Percentiles rank a stretch among this genome's conserved stretches.
Conservation (phyloP, 2,329 filamentous ascomycete genomes). For the Apiospora marii region DNA sequence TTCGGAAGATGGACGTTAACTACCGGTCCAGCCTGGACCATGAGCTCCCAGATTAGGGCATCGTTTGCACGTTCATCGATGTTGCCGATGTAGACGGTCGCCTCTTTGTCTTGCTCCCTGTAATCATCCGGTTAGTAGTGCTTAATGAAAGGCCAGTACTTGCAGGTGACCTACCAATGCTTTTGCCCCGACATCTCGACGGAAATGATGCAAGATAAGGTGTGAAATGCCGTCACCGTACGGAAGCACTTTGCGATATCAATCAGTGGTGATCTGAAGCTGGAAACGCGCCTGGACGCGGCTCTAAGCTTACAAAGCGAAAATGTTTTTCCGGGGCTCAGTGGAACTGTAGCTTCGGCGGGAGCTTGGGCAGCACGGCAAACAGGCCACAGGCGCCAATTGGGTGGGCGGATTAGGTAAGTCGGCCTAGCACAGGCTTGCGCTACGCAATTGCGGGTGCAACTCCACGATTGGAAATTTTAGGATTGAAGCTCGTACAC, state of each 20-base stretch:
- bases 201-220: background rate
- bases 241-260: background rate
- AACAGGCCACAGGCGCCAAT: background rate
- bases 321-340: conserved; percentile 23
- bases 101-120: conserved; percentile 97
- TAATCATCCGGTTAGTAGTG: conserved; percentile 38
- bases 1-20: conserved; percentile 98
- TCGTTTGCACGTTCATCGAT: conserved; percentile 96
- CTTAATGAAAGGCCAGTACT: background rate
- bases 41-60: conserved; percentile 93
- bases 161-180: conserved; percentile 39
- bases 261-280: conserved; percentile 1
- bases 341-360: background rate
- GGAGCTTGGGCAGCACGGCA: background rate
- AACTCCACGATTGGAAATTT: conserved; percentile 23
- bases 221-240: background rate
- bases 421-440: background rate
- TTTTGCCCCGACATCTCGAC: conserved; percentile 49
- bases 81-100: conserved; percentile 97
- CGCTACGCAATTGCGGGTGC: conserved; percentile 13
- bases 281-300: conserved; percentile 4
- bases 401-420: background rate
- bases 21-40: conserved; percentile 96
- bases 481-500: conserved; percentile 2
- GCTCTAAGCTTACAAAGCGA: conserved; percentile 22